Base-by-base conservation (phyloP, 441 rosid species). In the Gossypium schwendimanii region DNA sequence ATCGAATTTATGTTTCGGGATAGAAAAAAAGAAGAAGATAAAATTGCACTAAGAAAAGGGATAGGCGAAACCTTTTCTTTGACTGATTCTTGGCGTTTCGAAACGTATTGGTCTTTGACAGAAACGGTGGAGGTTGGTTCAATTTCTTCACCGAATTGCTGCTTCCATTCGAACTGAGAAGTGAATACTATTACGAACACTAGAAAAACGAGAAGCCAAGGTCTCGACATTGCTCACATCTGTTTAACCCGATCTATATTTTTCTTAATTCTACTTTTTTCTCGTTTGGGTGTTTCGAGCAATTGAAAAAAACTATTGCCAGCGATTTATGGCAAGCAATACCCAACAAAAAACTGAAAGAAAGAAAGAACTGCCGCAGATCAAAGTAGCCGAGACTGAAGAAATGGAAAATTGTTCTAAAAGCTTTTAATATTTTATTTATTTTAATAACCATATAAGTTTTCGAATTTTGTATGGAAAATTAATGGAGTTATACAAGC, bases 161-260 rank as follows among this genome's bases (percentile, higher is more conserved):
- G 89, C 73, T 88, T 88, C 94, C 97, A 91, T 81, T 91, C 93
- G 26, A 89, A 81, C 74, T 89, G 94, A 21, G 93, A 89, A 36
- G 89, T 85, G 59, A 87, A 80, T 31, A 88, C 88, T 47, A 91
- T 76, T 41, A 91, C 64, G 75, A 89, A 75, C 7, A 91, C 81
- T 72, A 91, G 77, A 74, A 85, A 80, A 63, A 89, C 85, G 71
- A 91, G 84, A 54, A 91, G 81, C 93, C 86, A 88, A 12, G 91
- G 89, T 74, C 91, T 86, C 71, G 87, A 77, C 97, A 89, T 89
- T 47, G 52, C 45, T 20, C 15, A 71, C 24, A 45, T 31, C 50
- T 17, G 63, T 20, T 45, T 17, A 60, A 50, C 68, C 65, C 60
- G 4, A 28, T 26, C n/a, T 3, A 7, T 15, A 10, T 28, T 26